Base-by-base conservation (phyloP, 1,284 basidiomycete genomes). In the Trametes polyzona region DNA sequence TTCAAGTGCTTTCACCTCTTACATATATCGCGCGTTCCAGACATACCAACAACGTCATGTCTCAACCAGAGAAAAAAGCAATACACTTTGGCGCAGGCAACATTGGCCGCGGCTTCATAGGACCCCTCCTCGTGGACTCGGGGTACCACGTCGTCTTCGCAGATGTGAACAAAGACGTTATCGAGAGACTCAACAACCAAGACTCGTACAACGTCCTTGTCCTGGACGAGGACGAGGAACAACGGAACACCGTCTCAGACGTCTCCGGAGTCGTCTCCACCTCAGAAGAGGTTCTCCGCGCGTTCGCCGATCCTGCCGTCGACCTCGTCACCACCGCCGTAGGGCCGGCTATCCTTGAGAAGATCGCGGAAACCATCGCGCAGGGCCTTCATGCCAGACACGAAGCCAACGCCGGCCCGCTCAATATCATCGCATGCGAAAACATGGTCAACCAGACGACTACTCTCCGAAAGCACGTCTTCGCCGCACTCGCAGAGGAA, bases 71-170 rank as follows among this genome's bases (percentile, higher is more conserved):
- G 23, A 44, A 36, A 4, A 68, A 65, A 40, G 70, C 70, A 5
- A 64, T 74, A 51, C 73, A 75, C 58, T 73, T 74, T 48, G 71
- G 70, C 16, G 73, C 75, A 30, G 76, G 76, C 2, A 78, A 76
- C 65, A 76, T 78, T 36, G 76, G 76, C 4, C 71, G 76, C 12
- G 76, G 76, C 8, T 76, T 78, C 64, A 76, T 78, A 43, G 76
- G 73, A 1, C 74, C 76, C 14, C 68, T 77, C 4, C 73, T 78
- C 30, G 65, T 67, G 17, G 61, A 73, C 30, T 74, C 75, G 1
- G 74, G 74, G 32, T 76, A 75, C 61, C 73, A 74, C 59, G 74
- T 78, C 58, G 62, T 71, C 46, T 73, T 73, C 52, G 63, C 71
- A 10, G 71, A 72, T 39, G 63, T 70, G 29, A 52, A 73, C 64